Base-by-base conservation (phyloP, 2,329 filamentous ascomycete genomes). In the Zarea fungicola region DNA sequence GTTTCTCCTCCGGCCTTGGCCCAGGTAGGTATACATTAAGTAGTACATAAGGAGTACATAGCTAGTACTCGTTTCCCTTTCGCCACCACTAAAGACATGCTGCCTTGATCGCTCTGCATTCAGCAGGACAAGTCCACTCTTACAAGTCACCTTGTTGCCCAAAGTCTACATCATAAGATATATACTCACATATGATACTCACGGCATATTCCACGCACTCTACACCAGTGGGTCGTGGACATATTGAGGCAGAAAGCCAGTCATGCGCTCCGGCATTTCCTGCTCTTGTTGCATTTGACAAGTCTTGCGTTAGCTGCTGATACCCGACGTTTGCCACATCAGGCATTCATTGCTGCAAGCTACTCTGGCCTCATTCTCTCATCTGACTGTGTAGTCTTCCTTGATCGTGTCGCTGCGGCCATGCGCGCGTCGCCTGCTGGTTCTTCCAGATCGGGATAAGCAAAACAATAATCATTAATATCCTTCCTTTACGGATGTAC, bases 401-500 rank as follows among this genome's bases (percentile, higher is more conserved):
- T 25, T 19, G 36, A n/a, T 37, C 32, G 36, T 29, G 32, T 23
- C 21, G 34, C 13, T 8, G 43, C 43, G 43, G 34, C n/a, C n/a
- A n/a, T n/a, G n/a, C n/a, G n/a, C n/a, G n/a, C n/a, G n/a, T 46
- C 39, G 18, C 7, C 16, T 39, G 13, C 18, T 25, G 7, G 25
- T 29, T 28, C n/a, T 16, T 50, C 48, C 48, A 45, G 32, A 50
- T 50, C 34, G 32, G 42, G 48, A 44, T 41, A 41, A 50, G 39
- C 40, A 35, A 50, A 50, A 50, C 48, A 50, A 45, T 34, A n/a
- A 14, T 19, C 34, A 39, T 28, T 31, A 31, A 35, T 48, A 10
- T 31, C 19, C 13, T 34, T 31, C 14, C 19, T 39, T 39, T 46
- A n/a, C n/a, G n/a, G n/a, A n/a, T n/a, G n/a, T n/a, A n/a, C 11